A percentile compares a stretch with the other conserved stretches of the same genome.
phyloP scores from a whole-genome alignment of 2,329 filamentous ascomycete species.

The Berkeleyomyces basicola region DNA sequence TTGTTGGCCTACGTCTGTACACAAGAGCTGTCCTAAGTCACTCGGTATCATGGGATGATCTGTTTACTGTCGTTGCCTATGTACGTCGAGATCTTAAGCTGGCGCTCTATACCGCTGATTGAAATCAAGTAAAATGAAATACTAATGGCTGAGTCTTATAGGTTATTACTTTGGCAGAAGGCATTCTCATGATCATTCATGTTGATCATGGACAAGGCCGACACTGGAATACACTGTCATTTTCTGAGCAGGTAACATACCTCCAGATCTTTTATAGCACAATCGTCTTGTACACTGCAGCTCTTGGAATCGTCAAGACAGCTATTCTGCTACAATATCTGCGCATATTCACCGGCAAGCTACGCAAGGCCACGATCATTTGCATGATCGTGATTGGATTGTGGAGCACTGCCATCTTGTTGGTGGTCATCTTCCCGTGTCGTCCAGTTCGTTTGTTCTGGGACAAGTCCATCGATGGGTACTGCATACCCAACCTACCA shows the following conservation, averaged over 20 bases:
- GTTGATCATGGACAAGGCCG: constrained; percentile 7
- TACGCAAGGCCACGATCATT: constrained; percentile 14
- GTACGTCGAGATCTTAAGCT: constrained; percentile 2
- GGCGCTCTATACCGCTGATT: neutral
- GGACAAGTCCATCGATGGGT: constrained; percentile 11
- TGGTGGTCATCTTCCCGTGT: constrained; percentile 13
- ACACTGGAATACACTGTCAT: constrained; percentile 7
- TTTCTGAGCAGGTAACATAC: constrained; percentile 2
- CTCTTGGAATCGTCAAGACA: constrained; percentile 16
- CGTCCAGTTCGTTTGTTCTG: constrained; percentile 13
- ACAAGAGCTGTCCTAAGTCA: constrained; percentile 6
- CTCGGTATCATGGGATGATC: constrained; percentile 11
- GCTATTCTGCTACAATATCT: constrained; percentile 20
- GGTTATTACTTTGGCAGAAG: constrained; percentile 7
- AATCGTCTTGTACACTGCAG: constrained; percentile 17
- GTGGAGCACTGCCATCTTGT: constrained; percentile 13
- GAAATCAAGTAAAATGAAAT: neutral
- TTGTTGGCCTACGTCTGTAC: constrained; percentile 11
- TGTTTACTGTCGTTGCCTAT: neutral
- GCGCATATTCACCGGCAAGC: constrained; percentile 15
- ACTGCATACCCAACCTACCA: constrained; percentile 14
- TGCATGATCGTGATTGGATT: constrained; percentile 10
- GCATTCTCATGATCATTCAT: constrained; percentile 12
- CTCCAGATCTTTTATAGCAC: constrained; percentile 16
- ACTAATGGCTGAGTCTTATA: neutral